Conservation (phyloP, 352 stramenopile species). For the Pythium oligandrum region DNA sequence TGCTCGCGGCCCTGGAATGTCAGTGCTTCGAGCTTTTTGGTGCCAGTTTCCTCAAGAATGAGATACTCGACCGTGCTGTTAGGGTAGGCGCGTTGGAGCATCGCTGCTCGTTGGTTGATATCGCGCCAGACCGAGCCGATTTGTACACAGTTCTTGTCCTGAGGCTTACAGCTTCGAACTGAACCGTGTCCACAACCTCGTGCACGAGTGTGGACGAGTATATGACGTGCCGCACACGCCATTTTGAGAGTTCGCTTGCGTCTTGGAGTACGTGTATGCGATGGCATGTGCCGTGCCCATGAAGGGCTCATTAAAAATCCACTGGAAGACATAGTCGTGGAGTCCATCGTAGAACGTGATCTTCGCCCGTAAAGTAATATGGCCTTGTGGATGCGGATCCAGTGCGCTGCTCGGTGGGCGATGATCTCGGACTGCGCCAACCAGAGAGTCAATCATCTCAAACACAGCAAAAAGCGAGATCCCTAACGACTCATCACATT, state of each 20-base stretch:
- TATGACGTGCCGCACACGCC: not conserved
- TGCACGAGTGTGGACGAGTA: constrained; percentile 7
- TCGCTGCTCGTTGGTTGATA: constrained; percentile 1
- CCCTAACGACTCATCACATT: constrained; percentile 3
- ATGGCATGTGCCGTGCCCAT: constrained; percentile 10
- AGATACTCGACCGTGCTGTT: constrained; percentile 7
- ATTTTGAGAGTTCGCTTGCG: not conserved
- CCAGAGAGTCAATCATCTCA: constrained; percentile 16
- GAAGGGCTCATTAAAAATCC: constrained; percentile 4
- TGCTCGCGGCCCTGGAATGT: constrained; percentile 4
- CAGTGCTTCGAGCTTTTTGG: constrained; percentile 3
- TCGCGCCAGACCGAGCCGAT: constrained; percentile 2
- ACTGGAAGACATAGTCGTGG: constrained; percentile 13
- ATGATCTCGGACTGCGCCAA: constrained; percentile 15
- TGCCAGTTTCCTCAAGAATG: constrained; percentile 9
- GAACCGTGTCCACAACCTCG: constrained; percentile 2
- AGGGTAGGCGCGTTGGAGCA: constrained; percentile 3
- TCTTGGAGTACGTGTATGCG: not conserved
- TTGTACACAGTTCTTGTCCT: not conserved
- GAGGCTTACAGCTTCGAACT: not conserved
- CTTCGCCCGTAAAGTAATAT: constrained; percentile 9
- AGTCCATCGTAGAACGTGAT: constrained; percentile 9
- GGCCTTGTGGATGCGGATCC: not conserved
- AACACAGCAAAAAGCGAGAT: constrained; percentile 2
- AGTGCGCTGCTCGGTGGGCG: not conserved